These are phyloP conservation scores for Vitis cinerea DNA, from an alignment of 164 flowering plant genomes.

Conservation along the genomic window DNA sequence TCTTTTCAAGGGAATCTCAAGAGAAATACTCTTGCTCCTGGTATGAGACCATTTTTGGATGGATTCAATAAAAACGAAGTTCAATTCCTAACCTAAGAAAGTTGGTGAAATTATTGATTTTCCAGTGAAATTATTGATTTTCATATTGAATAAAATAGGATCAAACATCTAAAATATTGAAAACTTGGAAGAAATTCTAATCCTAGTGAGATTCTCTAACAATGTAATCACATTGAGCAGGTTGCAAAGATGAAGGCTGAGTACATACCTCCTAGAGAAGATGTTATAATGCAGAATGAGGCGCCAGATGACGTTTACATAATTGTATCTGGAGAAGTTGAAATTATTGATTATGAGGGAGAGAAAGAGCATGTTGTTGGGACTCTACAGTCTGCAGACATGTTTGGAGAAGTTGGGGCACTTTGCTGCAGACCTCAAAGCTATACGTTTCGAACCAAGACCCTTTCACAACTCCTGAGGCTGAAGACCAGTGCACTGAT, in stretches of 20 bases:
- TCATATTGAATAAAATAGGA: too few relatives aligned
- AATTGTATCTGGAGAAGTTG: conserved; percentile 83
- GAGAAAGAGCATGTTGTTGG: conserved; percentile 62
- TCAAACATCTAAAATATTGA: not conserved
- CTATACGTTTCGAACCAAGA: conserved; percentile 70
- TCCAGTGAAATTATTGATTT: too few relatives aligned
- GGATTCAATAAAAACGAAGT: not conserved
- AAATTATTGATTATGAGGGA: conserved; percentile 47
- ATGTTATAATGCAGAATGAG: conserved; percentile 81
- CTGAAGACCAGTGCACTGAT: conserved; percentile 55
- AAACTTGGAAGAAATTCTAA: too few relatives aligned
- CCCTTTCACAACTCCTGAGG: conserved; percentile 72
- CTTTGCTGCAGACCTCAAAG: conserved; percentile 72
- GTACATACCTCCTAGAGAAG: conserved; percentile 88
- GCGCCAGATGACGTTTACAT: conserved; percentile 80
- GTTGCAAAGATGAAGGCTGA: conserved; percentile 89
- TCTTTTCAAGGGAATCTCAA: conserved; percentile 71
- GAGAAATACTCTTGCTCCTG: conserved; percentile 62
- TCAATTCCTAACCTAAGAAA: too few relatives aligned
- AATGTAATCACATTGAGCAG: conserved; percentile 30
- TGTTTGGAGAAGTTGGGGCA: conserved; percentile 88
- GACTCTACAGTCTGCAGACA: conserved; percentile 47
- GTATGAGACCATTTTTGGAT: conserved; percentile 21
- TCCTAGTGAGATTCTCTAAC: not conserved
- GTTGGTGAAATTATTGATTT: too few relatives aligned